Percentiles rank a stretch among this genome's conserved stretches.
Evolutionary conservation across 2,329 filamentous ascomycete species (phyloP).

Genomic region (Fusarium abutilonis): DNA sequence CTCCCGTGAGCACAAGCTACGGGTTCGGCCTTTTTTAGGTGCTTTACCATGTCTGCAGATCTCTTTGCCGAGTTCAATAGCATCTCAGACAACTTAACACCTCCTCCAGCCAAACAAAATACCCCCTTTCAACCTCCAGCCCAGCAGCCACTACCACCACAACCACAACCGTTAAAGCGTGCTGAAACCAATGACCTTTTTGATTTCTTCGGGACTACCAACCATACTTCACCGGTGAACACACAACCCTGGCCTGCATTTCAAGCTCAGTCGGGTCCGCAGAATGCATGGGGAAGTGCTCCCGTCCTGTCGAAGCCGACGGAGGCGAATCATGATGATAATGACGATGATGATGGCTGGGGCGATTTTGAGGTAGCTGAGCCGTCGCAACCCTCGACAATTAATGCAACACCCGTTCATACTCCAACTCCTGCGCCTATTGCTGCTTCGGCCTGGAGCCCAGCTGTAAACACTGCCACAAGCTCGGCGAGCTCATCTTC

Average conservation of each 20-base stretch:
- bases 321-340: conserved; percentile 53
- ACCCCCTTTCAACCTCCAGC: conserved; percentile 24
- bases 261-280: conserved; percentile 37
- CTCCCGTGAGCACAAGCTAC: conserved; percentile 14
- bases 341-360: conserved; percentile 70
- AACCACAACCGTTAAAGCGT: conserved; percentile 22
- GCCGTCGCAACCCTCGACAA: conserved; percentile 34
- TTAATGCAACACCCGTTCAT: conserved; percentile 28
- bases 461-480: conserved; percentile 12
- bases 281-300: conserved; percentile 35
- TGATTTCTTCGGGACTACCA: conserved; percentile 37
- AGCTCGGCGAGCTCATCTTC: conserved; percentile 26
- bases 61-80: conserved; percentile 71
- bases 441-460: conserved; percentile 28
- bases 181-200: conserved; percentile 44
- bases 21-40: conserved; percentile 29
- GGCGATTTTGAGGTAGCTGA: conserved; percentile 73
- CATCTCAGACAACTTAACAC: conserved; percentile 53
- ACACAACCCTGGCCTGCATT: conserved; percentile 48
- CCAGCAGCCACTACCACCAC: conserved; percentile 14
- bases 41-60: conserved; percentile 67
- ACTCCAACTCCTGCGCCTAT: conserved; percentile 7
- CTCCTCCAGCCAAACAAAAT: conserved; percentile 38
- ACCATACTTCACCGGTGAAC: conserved; percentile 21
- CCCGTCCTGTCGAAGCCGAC: conserved; percentile 29